Evolutionary conservation across 2,329 filamentous ascomycete species (phyloP), one percentile per base, ranked within the genome.

Genomic region (Nigrograna mackinnonii): DNA sequence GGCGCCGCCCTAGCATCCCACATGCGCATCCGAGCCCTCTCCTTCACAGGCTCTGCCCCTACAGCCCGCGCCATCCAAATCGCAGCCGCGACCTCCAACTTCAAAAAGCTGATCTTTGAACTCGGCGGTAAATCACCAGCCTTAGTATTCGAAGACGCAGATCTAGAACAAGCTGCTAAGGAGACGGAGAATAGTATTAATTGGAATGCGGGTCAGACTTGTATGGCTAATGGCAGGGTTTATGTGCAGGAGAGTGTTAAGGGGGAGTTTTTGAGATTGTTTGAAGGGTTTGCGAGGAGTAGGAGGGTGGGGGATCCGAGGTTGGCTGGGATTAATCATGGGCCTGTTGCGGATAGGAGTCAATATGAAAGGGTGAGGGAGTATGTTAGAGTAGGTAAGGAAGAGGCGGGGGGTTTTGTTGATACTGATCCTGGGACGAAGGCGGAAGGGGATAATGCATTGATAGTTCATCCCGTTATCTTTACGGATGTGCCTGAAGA

Each of bases 71-170:
- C 91, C 73, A 92, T 92, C 66, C 91, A 85, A 36, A 54, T 55
- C 68, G 71, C 75, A 42, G 81, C 87, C 39, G 87, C 84, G 22
- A 88, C 86, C 2, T 87, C 86, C 57, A 89, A 91, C 59, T 87
- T 89, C 57, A 92, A 92, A 79, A 85, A 88, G 57, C 86, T 91
- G 18, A 87, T 92, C 72, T 89, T 89, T 64, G 91, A 92, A 70
- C 75, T 92, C 44, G 88, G 88, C 24, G 88, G 88, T 58, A 92
- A 92, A 79, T 91, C 91, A 74, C 88, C 91, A 62, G 87, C 87
- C 13, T 84, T 86, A 31, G 82, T 91, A 19, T 80, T 91, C 57
- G 87, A 91, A 64, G 88, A 89, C 34, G 88, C 88, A 18, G 89
- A 82, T 52, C 73, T 91, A 19, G 78, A 91, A 19, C 88, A 91